phyloP scores from a whole-genome alignment of 1,284 basidiomycete genomes.

The Anthracocystis walkeri region DNA sequence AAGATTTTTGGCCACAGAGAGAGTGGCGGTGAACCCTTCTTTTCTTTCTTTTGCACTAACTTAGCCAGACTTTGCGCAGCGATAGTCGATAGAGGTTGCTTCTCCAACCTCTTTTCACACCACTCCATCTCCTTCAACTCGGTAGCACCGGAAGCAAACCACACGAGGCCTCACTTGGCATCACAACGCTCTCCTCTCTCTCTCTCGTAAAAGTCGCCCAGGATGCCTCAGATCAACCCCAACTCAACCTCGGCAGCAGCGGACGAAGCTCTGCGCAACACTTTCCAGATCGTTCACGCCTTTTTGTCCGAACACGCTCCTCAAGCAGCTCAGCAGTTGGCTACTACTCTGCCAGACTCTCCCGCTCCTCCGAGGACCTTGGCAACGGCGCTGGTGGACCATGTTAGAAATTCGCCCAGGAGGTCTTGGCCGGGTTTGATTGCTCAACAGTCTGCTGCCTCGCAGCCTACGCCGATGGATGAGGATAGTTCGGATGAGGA shows the following conservation, averaged over 20 bases:
- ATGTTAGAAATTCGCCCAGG: slow-evolving; percentile 45
- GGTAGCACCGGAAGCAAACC: not conserved
- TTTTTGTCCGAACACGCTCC: slow-evolving; percentile 48
- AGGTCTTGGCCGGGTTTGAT: slow-evolving; percentile 39
- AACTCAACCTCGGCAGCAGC: slow-evolving; percentile 15
- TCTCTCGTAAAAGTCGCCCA: not conserved
- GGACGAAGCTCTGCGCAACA: slow-evolving; percentile 39
- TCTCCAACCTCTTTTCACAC: not conserved
- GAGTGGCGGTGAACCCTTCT: slow-evolving; percentile 19
- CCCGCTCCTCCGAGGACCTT: slow-evolving; percentile 35
- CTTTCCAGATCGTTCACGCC: slow-evolving; percentile 51
- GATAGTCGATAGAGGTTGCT: not conserved
- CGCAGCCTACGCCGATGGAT: slow-evolving; percentile 23
- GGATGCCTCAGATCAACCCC: slow-evolving; percentile 25
- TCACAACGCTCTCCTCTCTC: not conserved
- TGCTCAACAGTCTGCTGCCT: not conserved
- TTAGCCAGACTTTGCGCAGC: not conserved
- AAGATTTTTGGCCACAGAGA: not conserved
- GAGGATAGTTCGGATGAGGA: slow-evolving; percentile 28
- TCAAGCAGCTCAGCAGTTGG: slow-evolving; percentile 30
- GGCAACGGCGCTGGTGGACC: slow-evolving; percentile 45
- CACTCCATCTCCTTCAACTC: not conserved
- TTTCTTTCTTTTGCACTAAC: not conserved
- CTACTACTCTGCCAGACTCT: slow-evolving; percentile 28
- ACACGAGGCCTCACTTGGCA: too few relatives aligned